Base-by-base conservation (phyloP, 441 rosid genomes). In the Rhodomyrtus psidioides region DNA sequence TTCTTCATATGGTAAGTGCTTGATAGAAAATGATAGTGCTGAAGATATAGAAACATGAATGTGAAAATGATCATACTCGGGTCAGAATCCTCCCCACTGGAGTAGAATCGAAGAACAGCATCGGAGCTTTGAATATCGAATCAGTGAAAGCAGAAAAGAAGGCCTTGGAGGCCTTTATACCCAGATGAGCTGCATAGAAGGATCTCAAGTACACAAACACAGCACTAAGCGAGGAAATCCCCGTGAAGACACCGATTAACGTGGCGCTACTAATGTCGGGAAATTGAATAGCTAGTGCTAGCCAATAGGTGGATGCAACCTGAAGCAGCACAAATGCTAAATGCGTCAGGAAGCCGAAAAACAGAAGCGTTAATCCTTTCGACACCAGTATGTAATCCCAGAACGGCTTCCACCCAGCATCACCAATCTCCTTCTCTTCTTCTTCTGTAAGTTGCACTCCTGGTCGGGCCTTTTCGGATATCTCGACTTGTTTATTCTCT, bases 101-200 rank as follows among this genome's bases (percentile, higher is more conserved):
- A 81, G 99, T 96, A 54, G 98, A 95, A 86, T 96, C 98, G 10
- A 95, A 97, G 92, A 97, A 96, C 65, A 91, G 91, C 96, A 95
- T 96, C 0, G 99, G 96, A 89, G 98, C 98, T 90, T 90, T 94
- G 42, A 96, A 96, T 44, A 97, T 89, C 42, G 97, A 90, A 84
- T 92, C 88, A 60, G 90, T 97, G 89, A 97, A 92, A 85, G 95
- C 93, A 55, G 94, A 92, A 90, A 94, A 96, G 92, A 95, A 95
- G 70, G 94, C 91, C 87, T 88, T 91, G 14, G 98, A 96, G 90
- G 97, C 98, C 91, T 88, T 94, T 82, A 95, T 85, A 79, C 98
- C 99, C 65, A 97, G 90, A 84, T 89, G 89, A 23, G 96, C 97
- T 28, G 91, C 54, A 30, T 84, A 88, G 17, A 86, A n/a, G 46